phyloP scores from a whole-genome alignment of 192 early-diverging fungal species.

The Coemansia sp. region DNA sequence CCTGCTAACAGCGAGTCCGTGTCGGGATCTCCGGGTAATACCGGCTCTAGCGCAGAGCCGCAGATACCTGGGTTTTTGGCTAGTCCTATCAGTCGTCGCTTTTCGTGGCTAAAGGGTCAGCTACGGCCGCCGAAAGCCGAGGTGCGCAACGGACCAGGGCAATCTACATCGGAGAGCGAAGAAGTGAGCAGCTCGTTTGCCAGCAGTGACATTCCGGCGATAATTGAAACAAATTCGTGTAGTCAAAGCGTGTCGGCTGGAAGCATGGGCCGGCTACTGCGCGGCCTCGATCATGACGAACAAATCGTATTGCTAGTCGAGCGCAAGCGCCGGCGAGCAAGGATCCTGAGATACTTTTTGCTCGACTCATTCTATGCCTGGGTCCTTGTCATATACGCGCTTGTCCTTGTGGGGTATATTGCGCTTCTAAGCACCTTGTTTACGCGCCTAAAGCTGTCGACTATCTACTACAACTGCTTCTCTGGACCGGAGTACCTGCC shows the following conservation, averaged over 20 bases:
- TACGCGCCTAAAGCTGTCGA: conserved; percentile 12
- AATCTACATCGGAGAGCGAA: background rate
- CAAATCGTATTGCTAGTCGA: background rate
- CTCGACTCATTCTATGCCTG: conserved; percentile 5
- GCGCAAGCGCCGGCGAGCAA: background rate
- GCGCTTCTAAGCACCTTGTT: conserved; percentile 24
- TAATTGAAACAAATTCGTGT: background rate
- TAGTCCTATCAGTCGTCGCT: background rate
- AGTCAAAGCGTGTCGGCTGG: background rate
- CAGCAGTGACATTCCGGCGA: background rate
- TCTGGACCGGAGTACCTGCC: conserved; percentile 14
- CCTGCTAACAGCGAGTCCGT: background rate
- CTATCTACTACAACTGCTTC: conserved; percentile 36
- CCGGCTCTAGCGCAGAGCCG: background rate
- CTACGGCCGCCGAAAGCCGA: background rate
- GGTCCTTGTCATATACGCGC: background rate
- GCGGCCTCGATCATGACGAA: background rate
- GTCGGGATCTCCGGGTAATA: background rate
- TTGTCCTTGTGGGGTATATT: conserved; percentile 12
- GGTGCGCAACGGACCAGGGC: background rate
- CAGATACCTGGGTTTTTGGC: background rate
- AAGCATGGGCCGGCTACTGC: background rate
- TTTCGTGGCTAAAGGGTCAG: background rate
- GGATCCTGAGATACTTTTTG: conserved; percentile 8
- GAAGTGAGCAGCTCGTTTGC: background rate